A percentile compares a stretch with the other conserved stretches of the same genome.
Evolutionary conservation across 257 asterid genomes (phyloP).

Genomic region (Linaria vulgaris): DNA sequence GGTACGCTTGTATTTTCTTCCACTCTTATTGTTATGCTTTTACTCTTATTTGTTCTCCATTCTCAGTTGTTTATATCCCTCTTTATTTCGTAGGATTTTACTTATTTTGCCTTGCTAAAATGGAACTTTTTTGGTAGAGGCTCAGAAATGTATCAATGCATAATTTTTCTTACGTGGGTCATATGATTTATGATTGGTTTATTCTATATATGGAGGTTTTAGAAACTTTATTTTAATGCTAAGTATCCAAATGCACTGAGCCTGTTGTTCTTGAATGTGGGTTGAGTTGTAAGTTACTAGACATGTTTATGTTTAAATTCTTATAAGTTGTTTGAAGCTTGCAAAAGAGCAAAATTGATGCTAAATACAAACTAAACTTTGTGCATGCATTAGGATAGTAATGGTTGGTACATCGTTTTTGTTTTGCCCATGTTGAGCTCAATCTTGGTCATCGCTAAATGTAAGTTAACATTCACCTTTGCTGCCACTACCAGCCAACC

Average conservation of each 20-base stretch:
- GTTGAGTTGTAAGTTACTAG: too few relatives aligned
- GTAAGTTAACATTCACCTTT: too few relatives aligned
- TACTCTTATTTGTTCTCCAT: background rate
- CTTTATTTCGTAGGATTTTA: background rate
- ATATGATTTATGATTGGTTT: conserved; percentile 12
- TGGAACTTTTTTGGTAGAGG: background rate
- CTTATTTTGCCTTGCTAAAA: background rate
- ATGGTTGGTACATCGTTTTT: too few relatives aligned
- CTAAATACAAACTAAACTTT: too few relatives aligned
- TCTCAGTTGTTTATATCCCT: conserved; percentile 2
- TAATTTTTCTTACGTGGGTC: background rate
- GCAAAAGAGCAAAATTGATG: too few relatives aligned
- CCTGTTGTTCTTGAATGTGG: too few relatives aligned
- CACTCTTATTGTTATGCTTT: conserved; percentile 17
- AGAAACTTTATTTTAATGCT: background rate
- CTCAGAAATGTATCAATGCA: background rate
- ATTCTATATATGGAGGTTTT: background rate
- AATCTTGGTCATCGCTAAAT: too few relatives aligned
- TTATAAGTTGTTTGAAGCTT: too few relatives aligned
- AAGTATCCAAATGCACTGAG: background rate
- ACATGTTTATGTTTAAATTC: too few relatives aligned
- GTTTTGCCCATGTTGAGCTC: too few relatives aligned
- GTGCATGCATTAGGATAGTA: too few relatives aligned
- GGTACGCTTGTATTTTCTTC: conserved; percentile 50
- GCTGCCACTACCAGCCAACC: too few relatives aligned